Percentiles rank a stretch among this genome's conserved stretches.
Conservation (phyloP, 768 basidiomycete species). For the Tulasnella sp. region DNA sequence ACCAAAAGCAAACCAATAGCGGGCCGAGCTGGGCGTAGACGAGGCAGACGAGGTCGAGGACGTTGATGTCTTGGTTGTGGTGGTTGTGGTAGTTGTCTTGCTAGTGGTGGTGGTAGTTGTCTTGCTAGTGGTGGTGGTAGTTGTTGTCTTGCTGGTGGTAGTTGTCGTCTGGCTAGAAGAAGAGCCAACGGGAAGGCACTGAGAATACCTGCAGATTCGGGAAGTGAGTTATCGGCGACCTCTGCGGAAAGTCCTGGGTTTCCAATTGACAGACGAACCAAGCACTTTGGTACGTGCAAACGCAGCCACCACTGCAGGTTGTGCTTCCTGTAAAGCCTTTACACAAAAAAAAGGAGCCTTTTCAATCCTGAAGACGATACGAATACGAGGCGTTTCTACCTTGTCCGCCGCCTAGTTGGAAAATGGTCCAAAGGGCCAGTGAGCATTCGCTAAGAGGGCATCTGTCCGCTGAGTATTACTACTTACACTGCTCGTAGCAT, state of each 20-base stretch:
- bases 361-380: not conserved
- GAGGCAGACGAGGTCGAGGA: not conserved
- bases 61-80: not conserved
- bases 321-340: constrained; percentile 33
- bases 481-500: constrained; percentile 13
- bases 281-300: not conserved
- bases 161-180: not conserved
- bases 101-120: not conserved
- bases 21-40: constrained; percentile 21
- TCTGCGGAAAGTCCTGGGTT: not conserved
- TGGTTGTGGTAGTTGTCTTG: constrained; percentile 23
- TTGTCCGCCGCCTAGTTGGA: constrained; percentile 29
- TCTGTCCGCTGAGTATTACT: not conserved
- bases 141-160: too few relatives aligned
- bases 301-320: constrained; percentile 38
- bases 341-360: not conserved
- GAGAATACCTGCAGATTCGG: not conserved
- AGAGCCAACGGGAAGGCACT: not conserved
- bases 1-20: constrained; percentile 44
- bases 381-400: constrained; percentile 23
- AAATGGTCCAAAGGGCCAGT: not conserved
- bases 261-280: constrained; percentile 1
- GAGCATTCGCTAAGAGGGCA: not conserved
- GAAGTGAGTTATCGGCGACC: not conserved
- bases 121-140: not conserved